A percentile compares a stretch with the other conserved stretches of the same genome.
Conservation (phyloP, 768 basidiomycete species). For the Boletales sp. region DNA sequence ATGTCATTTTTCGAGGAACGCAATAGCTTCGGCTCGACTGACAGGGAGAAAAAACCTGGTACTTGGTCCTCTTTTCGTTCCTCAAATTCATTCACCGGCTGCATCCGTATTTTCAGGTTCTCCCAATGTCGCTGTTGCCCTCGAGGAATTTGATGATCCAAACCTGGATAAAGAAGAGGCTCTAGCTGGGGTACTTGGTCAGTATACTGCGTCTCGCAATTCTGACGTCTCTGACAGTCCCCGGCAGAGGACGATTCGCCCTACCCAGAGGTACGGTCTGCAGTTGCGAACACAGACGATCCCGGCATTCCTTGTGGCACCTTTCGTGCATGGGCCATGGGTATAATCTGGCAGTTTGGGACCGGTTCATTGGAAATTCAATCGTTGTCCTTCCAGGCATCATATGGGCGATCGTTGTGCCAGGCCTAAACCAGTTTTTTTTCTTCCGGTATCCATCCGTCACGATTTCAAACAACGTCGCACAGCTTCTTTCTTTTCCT, state of each 20-base stretch:
- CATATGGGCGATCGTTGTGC: slow-evolving; percentile 57
- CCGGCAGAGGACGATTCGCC: slow-evolving; percentile 69
- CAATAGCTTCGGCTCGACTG: slow-evolving; percentile 16
- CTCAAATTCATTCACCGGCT: background rate
- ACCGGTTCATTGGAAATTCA: background rate
- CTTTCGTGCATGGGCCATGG: slow-evolving; percentile 59
- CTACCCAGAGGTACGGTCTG: slow-evolving; percentile 79
- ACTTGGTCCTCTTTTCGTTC: background rate
- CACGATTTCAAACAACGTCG: slow-evolving; percentile 50
- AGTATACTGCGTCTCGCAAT: background rate
- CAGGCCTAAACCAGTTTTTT: slow-evolving; percentile 78
- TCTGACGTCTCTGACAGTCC: background rate
- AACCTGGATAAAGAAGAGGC: slow-evolving; percentile 32
- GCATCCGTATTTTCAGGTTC: background rate
- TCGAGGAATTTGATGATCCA: slow-evolving; percentile 35
- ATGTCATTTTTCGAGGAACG: slow-evolving; percentile 22
- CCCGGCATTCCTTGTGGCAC: slow-evolving; percentile 58
- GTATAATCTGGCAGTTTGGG: slow-evolving; percentile 17
- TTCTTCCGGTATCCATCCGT: slow-evolving; percentile 62
- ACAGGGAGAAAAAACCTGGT: slow-evolving; percentile 24
- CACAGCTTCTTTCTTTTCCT: slow-evolving; percentile 71
- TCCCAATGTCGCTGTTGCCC: slow-evolving; percentile 1
- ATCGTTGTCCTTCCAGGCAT: slow-evolving; percentile 23
- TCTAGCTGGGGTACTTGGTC: slow-evolving; percentile 26
- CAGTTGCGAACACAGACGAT: slow-evolving; percentile 73